Percentiles rank a stretch among this genome's conserved stretches.
Conservation (phyloP, 139 green algal genomes). For the Bryopsis sp. region DNA sequence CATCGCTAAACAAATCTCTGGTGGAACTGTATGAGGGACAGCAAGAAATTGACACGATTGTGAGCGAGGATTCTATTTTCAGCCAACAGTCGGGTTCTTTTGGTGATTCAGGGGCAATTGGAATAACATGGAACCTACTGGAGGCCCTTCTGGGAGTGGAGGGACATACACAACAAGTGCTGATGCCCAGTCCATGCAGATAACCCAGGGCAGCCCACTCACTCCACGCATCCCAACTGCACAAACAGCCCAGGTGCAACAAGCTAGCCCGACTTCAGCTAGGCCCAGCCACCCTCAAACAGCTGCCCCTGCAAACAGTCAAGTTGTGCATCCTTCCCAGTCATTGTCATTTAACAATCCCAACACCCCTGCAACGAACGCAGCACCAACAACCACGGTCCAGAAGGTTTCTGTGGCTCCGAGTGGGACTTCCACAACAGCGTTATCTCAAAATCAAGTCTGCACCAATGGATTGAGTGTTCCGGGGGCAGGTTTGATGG, state of each 20-base stretch:
- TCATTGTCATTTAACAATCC: background rate
- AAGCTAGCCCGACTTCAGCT: too few relatives aligned
- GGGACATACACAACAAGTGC: background rate
- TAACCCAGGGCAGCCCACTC: too few relatives aligned
- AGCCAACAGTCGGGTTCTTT: background rate
- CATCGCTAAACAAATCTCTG: background rate
- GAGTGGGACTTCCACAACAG: background rate
- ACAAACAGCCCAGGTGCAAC: too few relatives aligned
- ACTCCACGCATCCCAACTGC: too few relatives aligned
- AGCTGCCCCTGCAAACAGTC: slow-evolving; percentile 5
- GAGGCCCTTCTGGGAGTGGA: background rate
- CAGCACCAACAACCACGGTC: background rate
- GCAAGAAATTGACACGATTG: background rate
- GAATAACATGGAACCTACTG: background rate
- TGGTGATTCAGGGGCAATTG: background rate
- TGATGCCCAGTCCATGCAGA: too few relatives aligned
- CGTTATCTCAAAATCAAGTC: background rate
- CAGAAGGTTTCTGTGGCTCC: background rate
- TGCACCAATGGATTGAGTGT: too few relatives aligned
- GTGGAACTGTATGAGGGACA: background rate
- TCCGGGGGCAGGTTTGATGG: background rate
- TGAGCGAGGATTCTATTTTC: background rate
- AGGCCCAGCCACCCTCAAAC: too few relatives aligned
- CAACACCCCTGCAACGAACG: background rate
- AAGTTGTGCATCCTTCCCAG: too few relatives aligned